phyloP scores from a whole-genome alignment of 2,329 filamentous ascomycete species.

The Fusarium dlaminii region DNA sequence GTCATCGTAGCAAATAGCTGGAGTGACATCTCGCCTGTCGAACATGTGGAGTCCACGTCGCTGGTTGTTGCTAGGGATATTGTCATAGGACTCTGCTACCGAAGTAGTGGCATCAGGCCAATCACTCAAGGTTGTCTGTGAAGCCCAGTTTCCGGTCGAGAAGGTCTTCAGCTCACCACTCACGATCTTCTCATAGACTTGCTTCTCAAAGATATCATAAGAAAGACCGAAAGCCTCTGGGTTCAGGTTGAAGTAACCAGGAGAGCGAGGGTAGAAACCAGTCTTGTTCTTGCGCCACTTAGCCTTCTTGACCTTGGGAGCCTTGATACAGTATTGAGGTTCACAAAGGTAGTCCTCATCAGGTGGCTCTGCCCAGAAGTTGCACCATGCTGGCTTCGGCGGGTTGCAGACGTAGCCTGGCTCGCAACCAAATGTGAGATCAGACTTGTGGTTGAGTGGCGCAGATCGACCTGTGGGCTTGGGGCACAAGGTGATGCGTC shows the following conservation, averaged over 20 bases:
- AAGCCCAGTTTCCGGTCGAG: constrained; percentile 65
- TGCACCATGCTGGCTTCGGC: constrained; percentile 59
- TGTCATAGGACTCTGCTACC: constrained; percentile 5
- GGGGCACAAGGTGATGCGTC: constrained; percentile 54
- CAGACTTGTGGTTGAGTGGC: constrained; percentile 48
- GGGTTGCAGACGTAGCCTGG: constrained; percentile 64
- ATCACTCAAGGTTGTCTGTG: constrained; percentile 58
- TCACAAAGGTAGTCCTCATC: constrained; percentile 58
- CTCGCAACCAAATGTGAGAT: constrained; percentile 63
- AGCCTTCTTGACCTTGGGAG: constrained; percentile 50
- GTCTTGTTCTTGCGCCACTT: constrained; percentile 58
- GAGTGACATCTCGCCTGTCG: constrained; percentile 54
- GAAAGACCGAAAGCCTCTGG: constrained; percentile 69
- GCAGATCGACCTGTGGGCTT: constrained; percentile 52
- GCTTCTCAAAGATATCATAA: constrained; percentile 67
- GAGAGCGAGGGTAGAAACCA: constrained; percentile 59
- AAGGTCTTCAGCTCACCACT: constrained; percentile 54
- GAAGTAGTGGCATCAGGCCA: constrained; percentile 39
- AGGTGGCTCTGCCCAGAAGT: constrained; percentile 61
- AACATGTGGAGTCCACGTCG: constrained; percentile 41
- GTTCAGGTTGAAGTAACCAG: constrained; percentile 72
- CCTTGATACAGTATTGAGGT: constrained; percentile 54
- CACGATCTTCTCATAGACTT: constrained; percentile 50
- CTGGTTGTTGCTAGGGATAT: constrained; percentile 16
- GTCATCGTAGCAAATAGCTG: constrained; percentile 59